Evolutionary conservation across 2,329 filamentous ascomycete genomes (phyloP).

Genomic region (Cladosporium sp.): DNA sequence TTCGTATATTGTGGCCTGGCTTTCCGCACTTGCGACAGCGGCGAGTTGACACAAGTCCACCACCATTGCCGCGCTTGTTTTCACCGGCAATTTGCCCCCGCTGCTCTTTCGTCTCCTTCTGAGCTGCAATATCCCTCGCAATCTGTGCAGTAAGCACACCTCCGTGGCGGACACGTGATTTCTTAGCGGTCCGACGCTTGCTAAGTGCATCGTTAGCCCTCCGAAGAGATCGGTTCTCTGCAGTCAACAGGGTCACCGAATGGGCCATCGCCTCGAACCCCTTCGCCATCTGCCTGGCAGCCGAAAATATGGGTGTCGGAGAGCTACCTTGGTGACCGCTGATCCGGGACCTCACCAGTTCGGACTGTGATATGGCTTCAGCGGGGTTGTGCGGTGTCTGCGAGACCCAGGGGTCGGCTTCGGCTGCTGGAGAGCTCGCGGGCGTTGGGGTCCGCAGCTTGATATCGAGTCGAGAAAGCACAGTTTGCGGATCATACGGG

Average conservation of each 20-base stretch:
- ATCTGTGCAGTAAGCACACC: neutral
- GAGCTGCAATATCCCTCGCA: neutral
- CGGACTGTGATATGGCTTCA: neutral
- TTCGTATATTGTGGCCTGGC: neutral
- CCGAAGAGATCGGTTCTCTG: neutral
- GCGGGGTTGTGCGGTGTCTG: neutral
- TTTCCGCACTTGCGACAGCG: neutral
- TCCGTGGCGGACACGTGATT: neutral
- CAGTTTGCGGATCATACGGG: conserved; percentile 25
- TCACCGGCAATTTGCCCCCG: neutral
- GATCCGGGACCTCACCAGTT: neutral
- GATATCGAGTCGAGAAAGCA: conserved; percentile 29
- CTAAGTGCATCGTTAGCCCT: neutral
- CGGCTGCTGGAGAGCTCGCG: neutral
- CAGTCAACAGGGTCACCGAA: neutral
- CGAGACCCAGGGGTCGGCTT: neutral
- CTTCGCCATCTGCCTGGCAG: neutral
- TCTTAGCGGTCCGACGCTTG: neutral
- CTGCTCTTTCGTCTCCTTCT: neutral
- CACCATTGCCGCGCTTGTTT: neutral
- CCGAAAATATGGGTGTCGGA: neutral
- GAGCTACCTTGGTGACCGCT: neutral
- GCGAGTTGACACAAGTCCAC: neutral
- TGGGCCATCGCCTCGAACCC: neutral
- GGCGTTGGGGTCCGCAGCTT: neutral